A percentile compares a stretch with the other conserved stretches of the same genome.
Conservation (phyloP, 306 rosid genomes). For the Echinosophora koreensis region DNA sequence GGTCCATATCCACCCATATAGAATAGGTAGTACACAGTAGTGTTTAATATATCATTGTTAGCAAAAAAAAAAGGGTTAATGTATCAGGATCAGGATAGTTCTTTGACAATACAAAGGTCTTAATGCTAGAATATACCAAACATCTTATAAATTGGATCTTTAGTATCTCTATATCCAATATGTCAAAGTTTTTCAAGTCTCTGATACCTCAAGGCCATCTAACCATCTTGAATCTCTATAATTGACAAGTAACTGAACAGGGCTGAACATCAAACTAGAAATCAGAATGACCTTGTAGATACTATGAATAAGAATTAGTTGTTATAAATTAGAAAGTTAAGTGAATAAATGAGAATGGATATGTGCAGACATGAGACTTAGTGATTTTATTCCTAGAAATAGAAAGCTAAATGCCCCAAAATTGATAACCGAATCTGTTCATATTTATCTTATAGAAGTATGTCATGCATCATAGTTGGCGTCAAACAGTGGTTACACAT, state of each 20-base stretch:
- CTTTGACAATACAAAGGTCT: neutral
- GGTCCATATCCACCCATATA: neutral
- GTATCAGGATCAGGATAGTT: neutral
- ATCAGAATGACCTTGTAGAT: neutral
- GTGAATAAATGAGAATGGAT: slow-evolving; percentile 7
- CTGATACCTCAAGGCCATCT: neutral
- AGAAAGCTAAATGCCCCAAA: neutral
- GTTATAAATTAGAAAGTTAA: neutral
- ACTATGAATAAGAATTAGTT: neutral
- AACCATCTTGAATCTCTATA: neutral
- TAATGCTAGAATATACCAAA: neutral
- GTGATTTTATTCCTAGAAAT: neutral
- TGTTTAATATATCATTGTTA: neutral
- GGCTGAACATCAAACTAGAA: slow-evolving; percentile 18
- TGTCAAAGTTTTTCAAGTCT: neutral
- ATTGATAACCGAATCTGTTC: neutral
- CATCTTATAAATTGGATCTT: neutral
- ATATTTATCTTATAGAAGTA: neutral
- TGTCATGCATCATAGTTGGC: neutral
- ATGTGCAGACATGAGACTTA: neutral
- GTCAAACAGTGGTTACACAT: neutral
- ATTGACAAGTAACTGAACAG: neutral
- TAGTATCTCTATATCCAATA: neutral
- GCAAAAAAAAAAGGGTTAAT: neutral
- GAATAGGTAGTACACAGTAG: neutral